Conservation (phyloP, 2,329 filamentous ascomycete species). For the Sporothrix humicola region DNA sequence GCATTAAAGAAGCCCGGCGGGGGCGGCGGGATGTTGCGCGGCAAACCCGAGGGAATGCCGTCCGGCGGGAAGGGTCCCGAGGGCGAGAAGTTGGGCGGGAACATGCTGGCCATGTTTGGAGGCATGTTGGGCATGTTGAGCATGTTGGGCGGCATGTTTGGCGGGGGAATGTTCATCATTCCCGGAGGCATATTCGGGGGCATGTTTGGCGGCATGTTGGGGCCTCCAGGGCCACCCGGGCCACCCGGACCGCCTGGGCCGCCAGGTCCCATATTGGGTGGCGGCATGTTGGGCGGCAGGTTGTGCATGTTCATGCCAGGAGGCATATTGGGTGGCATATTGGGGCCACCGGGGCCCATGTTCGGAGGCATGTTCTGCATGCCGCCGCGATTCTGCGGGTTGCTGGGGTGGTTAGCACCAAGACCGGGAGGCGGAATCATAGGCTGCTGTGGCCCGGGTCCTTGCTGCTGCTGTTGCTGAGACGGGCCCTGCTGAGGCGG, state of each 20-base stretch:
- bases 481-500: slow-evolving; percentile 42
- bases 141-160: slow-evolving; percentile 34
- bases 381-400: slow-evolving; percentile 52
- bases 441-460: slow-evolving; percentile 48
- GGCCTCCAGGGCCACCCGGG: too few relatives aligned
- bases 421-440: slow-evolving; percentile 66
- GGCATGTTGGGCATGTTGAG: slow-evolving; percentile 32
- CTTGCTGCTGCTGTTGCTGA: slow-evolving; percentile 38
- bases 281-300: slow-evolving; percentile 33
- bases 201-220: slow-evolving; percentile 31
- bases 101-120: slow-evolving; percentile 42
- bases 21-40: slow-evolving; percentile 60
- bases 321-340: slow-evolving; percentile 18
- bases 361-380: slow-evolving; percentile 48
- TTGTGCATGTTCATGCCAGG: slow-evolving; percentile 47
- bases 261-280: too few relatives aligned
- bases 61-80: slow-evolving; percentile 54
- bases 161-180: slow-evolving; percentile 36
- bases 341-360: slow-evolving; percentile 1
- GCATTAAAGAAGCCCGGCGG: slow-evolving; percentile 62
- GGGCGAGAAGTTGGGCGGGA: slow-evolving; percentile 65
- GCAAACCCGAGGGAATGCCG: slow-evolving; percentile 54
- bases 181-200: slow-evolving; percentile 29
- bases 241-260: too few relatives aligned
- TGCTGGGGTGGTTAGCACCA: slow-evolving; percentile 45